These are phyloP conservation scores for Candida adriatica DNA, from an alignment of 805 yeast genomes.

Conservation along the genomic window DNA sequence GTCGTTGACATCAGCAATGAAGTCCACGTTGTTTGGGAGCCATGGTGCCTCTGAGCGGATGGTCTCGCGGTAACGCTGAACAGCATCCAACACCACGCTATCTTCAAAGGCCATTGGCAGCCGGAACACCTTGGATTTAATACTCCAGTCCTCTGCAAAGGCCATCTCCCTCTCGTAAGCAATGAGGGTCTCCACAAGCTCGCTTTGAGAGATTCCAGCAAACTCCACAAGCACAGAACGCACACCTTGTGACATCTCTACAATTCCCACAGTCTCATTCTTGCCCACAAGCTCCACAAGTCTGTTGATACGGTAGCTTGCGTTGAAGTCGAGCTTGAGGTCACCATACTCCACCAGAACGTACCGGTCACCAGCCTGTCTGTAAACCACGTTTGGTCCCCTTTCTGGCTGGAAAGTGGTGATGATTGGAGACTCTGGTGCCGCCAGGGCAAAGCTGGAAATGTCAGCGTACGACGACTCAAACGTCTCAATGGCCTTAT, in stretches of 20 bases:
- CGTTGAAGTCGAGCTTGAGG: conserved; percentile 74
- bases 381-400: conserved; percentile 71
- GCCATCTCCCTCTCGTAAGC: conserved; percentile 73
- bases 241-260: conserved; percentile 97
- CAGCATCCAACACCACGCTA: conserved; percentile 80
- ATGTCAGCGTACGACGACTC: conserved; percentile 30
- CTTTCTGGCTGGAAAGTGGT: conserved; percentile 38
- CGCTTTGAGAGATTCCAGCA: conserved; percentile 62
- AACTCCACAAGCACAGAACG: conserved; percentile 88
- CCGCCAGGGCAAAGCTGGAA: conserved; percentile 27
- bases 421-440: conserved; percentile 67
- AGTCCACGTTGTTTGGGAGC: conserved; percentile 97
- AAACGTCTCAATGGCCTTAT: conserved; percentile 39
- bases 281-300: conserved; percentile 65
- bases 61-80: conserved; percentile 86
- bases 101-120: conserved; percentile 98
- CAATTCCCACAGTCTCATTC: conserved; percentile 67
- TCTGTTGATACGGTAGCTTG: conserved; percentile 78
- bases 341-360: conserved; percentile 91
- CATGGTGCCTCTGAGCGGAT: conserved; percentile 92
- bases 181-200: conserved; percentile 54
- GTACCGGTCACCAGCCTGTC: conserved; percentile 97
- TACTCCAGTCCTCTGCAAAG: conserved; percentile 75
- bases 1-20: conserved; percentile 83
- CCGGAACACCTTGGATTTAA: conserved; percentile 73